Percentiles rank a stretch among this genome's conserved stretches.
Evolutionary conservation across 2,329 filamentous ascomycete species (phyloP).

Genomic region (Botrytis porri): DNA sequence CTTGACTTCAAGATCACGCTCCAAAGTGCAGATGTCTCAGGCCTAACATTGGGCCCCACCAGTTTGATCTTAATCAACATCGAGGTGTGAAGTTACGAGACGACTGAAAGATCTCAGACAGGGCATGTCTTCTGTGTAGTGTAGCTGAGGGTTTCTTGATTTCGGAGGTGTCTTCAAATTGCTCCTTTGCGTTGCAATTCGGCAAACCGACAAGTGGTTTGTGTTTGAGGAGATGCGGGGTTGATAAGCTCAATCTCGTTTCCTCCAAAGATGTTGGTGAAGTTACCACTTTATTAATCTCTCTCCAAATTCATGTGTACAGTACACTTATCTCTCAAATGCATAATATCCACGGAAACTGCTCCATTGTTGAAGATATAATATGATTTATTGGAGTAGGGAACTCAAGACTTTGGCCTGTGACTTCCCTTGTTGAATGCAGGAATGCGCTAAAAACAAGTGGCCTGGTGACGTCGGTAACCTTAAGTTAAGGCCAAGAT

Average conservation of each 20-base stretch:
- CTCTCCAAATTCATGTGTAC: background rate
- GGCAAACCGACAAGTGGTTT: background rate
- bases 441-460: background rate
- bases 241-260: background rate
- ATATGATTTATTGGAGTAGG: background rate
- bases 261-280: background rate
- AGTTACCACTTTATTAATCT: background rate
- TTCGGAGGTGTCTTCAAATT: background rate
- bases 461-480: conserved; percentile 5
- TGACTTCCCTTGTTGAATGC: background rate
- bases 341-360: background rate
- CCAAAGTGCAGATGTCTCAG: background rate
- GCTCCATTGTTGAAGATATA: background rate
- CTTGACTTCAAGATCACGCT: background rate
- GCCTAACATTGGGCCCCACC: background rate
- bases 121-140: background rate
- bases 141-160: background rate
- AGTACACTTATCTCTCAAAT: background rate
- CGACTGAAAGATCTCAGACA: background rate
- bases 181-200: background rate
- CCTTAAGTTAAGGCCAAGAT: background rate
- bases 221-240: background rate
- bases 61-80: background rate
- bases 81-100: background rate
- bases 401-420: background rate